These are phyloP conservation scores for Martensiomyces pterosporus DNA, from an alignment of 192 early-diverging fungal genomes.

Conservation along the genomic window DNA sequence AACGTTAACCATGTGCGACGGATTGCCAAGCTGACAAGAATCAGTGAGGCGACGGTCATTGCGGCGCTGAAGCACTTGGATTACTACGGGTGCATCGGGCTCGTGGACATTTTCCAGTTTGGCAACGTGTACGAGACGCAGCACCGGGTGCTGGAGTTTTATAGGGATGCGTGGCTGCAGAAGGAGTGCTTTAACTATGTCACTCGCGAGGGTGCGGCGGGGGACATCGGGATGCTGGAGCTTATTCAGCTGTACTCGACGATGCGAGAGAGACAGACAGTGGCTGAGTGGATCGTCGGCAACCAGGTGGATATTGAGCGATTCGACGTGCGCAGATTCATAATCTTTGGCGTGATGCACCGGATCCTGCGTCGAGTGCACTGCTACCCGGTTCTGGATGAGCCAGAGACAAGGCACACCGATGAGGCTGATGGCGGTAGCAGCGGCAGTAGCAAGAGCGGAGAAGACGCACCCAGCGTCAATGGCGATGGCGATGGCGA, in stretches of 20 bases:
- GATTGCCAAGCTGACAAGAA: conserved; percentile 77
- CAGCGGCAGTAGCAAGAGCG: not conserved
- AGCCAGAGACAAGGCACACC: not conserved
- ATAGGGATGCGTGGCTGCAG: conserved; percentile 58
- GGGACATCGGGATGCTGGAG: conserved; percentile 59
- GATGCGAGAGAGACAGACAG: conserved; percentile 69
- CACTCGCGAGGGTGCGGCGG: conserved; percentile 36
- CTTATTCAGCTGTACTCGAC: conserved; percentile 77
- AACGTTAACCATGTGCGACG: conserved; percentile 78
- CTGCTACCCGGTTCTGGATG: conserved; percentile 71
- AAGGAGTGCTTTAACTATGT: conserved; percentile 78
- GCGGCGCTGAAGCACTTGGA: conserved; percentile 85
- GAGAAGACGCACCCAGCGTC: not conserved
- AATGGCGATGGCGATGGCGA: not conserved
- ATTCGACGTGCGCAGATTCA: conserved; percentile 83
- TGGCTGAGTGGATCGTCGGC: conserved; percentile 85
- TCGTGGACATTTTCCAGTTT: conserved; percentile 96
- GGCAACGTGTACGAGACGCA: conserved; percentile 74
- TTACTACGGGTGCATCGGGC: conserved; percentile 87
- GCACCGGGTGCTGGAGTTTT: conserved; percentile 52
- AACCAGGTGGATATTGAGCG: conserved; percentile 60
- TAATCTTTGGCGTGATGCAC: conserved; percentile 88
- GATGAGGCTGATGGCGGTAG: not conserved
- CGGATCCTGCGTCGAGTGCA: conserved; percentile 81
- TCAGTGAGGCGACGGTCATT: conserved; percentile 68